Evolutionary conservation across 208 protist species (phyloP), one percentile per base, ranked within the genome.

Genomic region (Acanthamoeba triangularis): DNA sequence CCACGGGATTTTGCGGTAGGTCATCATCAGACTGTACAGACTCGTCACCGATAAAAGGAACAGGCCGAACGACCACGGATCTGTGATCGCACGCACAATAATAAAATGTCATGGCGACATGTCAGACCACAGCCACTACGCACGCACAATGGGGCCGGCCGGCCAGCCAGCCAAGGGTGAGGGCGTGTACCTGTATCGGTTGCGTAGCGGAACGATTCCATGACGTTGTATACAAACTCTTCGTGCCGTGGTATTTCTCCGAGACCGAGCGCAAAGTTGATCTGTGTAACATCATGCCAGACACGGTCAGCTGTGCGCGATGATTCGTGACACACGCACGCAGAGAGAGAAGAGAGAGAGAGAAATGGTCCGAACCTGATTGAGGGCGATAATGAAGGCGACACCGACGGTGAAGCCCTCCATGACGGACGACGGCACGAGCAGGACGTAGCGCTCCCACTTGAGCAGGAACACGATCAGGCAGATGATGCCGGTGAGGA

Each of bases 361-460:
- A 18, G 30, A 30, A 35, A 72, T 37, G 20, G 25, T 25, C 0
- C 59, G 30, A 41, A 90, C 54, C 49, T 90, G 87, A 11, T 93
- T 93, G 28, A 96, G 67, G 37, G 47, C 87, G 49, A 96, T 96
- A 47, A 96, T 96, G 65, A 96, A 56, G 69, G 95, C 95, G 13
- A 96, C 95, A 74, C 95, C 95, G 33, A 96, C 41, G 3, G 95
- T 95, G 92, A 96, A 96, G 47, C 95, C 95, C 41, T 96, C 82
- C 90, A 96, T 96, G 30, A 96, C 95, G 13, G 72, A 96, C 16
- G 87, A 94, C 0, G 94, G 87, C 56, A 96, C 94, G 47, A 88
- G 69, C 88, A 96, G 54, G 59, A 94, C 69, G n/a, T 94, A 94
- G 44, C 90, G 65, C 72, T 95, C 93, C 78, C 72, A 91, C 33